Percentiles rank a stretch among this genome's conserved stretches.
phyloP scores from a whole-genome alignment of 129 eudicot genomes.

The Saposhnikovia divaricata region DNA sequence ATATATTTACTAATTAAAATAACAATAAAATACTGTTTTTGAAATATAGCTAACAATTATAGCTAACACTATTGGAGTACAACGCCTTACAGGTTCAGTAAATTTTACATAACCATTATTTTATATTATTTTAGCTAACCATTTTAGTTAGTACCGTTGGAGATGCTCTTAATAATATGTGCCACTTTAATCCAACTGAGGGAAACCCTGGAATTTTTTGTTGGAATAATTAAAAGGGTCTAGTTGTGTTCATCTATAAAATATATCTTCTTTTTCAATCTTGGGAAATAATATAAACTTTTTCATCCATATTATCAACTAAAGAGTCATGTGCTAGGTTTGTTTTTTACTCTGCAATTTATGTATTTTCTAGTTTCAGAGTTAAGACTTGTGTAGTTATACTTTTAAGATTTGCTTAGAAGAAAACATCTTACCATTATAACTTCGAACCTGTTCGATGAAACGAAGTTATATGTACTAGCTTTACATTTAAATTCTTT shows the following conservation, averaged over 20 bases:
- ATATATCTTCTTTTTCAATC: background rate
- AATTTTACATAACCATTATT: too few relatives aligned
- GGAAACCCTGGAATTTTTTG: background rate
- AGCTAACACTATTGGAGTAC: too few relatives aligned
- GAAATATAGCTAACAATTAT: too few relatives aligned
- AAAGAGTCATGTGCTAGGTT: too few relatives aligned
- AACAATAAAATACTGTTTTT: too few relatives aligned
- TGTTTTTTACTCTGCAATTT: background rate
- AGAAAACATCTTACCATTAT: background rate
- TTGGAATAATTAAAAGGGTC: background rate
- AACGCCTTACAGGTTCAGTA: too few relatives aligned
- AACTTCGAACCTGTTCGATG: background rate
- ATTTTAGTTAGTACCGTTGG: too few relatives aligned
- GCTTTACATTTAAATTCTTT: constrained; percentile 3
- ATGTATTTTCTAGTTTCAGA: background rate
- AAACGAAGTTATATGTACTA: background rate
- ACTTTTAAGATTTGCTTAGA: background rate
- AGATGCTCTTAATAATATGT: too few relatives aligned
- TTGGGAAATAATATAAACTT: too few relatives aligned
- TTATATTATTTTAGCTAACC: too few relatives aligned
- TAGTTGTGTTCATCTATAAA: background rate
- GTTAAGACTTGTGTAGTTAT: background rate
- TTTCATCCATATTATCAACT: too few relatives aligned
- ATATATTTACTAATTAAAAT: too few relatives aligned
- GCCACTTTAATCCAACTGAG: background rate